Base-by-base conservation (phyloP, 768 basidiomycete genomes). In the Rhizopogon vinicolor region DNA sequence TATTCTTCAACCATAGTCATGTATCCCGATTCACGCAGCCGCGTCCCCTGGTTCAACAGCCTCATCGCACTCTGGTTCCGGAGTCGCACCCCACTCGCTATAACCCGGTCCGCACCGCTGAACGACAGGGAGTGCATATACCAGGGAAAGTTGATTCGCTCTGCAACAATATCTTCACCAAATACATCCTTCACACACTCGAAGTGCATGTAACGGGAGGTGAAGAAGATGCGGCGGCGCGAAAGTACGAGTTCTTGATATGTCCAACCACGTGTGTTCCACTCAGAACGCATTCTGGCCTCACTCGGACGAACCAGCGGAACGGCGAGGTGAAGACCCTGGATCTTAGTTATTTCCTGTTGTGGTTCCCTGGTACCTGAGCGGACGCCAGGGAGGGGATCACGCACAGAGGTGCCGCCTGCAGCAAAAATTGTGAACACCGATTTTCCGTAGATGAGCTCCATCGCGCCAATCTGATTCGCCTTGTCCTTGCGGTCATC, bases 231-330 rank as follows among this genome's bases (percentile, higher is more conserved):
- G 1, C 61, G 57, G 4, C 65, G 59, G 9, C 54, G 57, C 12
- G 65, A 66, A n/a, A 67, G 58, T 1, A 57, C 1, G 0, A 18
- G 29, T 19, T 66, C 65, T 40, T 67, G 65, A 37, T 57, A 65
- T 0, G 65, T 66, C 65, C 65, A 66, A 14, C 61, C 63, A 14
- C 65, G 57, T 7, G 54, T 59, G 13, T 54, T 39, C 65, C 65
- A 67, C 7, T 40, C 25, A 4, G 63, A 57, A 13, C 12, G 1
- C 12, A 12, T 8, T 9, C 9, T 9, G 12, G 35, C 35, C 35
- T 8, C 35, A 4, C 35, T 35, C 4, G 35, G 35, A 9, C 1
- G 35, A 9, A 13, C 35, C 4, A 52, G 51, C 0, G 51, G 51
- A 6, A 52, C 19, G 13, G 51, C 41, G 18, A 55, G 54, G 41